phyloP scores from a whole-genome alignment of 2,329 filamentous ascomycete genomes.

The Colletotrichum agaves region DNA sequence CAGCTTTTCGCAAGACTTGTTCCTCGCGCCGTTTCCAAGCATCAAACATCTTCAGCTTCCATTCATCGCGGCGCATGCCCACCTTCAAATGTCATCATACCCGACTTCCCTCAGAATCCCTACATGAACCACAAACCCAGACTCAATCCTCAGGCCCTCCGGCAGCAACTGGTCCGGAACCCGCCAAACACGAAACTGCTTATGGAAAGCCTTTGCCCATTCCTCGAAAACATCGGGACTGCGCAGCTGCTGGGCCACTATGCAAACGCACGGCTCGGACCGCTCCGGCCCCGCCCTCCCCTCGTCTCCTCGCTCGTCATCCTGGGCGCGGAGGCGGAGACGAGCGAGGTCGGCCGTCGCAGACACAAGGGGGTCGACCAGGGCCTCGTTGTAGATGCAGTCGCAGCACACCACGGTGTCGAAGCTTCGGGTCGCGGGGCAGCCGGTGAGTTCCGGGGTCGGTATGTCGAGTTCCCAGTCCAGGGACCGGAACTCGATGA shows the following conservation, averaged over 20 bases:
- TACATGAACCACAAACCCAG: slow-evolving; percentile 86
- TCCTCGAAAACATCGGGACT: slow-evolving; percentile 85
- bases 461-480: slow-evolving; percentile 85
- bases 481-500: slow-evolving; percentile 69
- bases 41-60: background rate
- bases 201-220: slow-evolving; percentile 78
- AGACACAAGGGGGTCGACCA: slow-evolving; percentile 84
- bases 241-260: slow-evolving; percentile 90
- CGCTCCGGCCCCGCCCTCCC: slow-evolving; percentile 34
- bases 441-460: slow-evolving; percentile 53
- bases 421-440: slow-evolving; percentile 58
- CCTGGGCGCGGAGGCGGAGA: slow-evolving; percentile 54
- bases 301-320: slow-evolving; percentile 14
- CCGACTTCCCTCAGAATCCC: slow-evolving; percentile 65
- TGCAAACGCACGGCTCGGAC: slow-evolving; percentile 70
- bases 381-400: slow-evolving; percentile 92
- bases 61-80: background rate
- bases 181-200: slow-evolving; percentile 79
- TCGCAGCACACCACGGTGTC: slow-evolving; percentile 87
- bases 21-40: background rate
- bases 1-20: slow-evolving; percentile 10
- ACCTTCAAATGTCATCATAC: background rate
- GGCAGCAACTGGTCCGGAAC: slow-evolving; percentile 73
- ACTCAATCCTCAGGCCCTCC: slow-evolving; percentile 66
- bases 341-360: slow-evolving; percentile 81